These are phyloP conservation scores for Ophiostoma triangulosporum DNA, from an alignment of 2,329 filamentous ascomycete genomes.

Conservation along the genomic window DNA sequence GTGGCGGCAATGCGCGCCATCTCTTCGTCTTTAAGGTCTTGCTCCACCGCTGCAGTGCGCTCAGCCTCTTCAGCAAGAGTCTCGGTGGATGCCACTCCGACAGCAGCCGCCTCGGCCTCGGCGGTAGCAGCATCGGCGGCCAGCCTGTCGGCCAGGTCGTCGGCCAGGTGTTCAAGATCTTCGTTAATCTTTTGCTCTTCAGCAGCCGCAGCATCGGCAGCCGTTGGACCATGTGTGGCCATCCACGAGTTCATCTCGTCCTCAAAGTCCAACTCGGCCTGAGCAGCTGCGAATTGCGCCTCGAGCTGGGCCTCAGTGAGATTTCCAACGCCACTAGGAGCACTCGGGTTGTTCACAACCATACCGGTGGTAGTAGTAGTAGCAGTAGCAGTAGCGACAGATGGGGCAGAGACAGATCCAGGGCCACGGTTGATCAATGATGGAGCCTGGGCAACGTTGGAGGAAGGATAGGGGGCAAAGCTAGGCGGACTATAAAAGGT, in stretches of 20 bases:
- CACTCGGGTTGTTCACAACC: not conserved
- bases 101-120: not conserved
- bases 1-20: conserved; percentile 59
- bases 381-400: no score
- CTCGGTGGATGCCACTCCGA: not conserved
- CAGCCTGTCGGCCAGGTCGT: conserved; percentile 15
- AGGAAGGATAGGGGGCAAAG: not conserved
- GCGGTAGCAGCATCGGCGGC: not conserved
- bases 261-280: conserved; percentile 15
- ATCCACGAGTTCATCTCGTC: conserved; percentile 22
- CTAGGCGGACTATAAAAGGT: not conserved
- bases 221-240: conserved; percentile 18
- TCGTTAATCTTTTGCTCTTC: conserved; percentile 8
- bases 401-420: not conserved
- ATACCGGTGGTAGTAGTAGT: not conserved
- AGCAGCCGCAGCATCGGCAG: conserved; percentile 7
- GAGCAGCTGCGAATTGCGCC: conserved; percentile 11
- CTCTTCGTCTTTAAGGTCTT: conserved; percentile 35
- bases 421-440: not conserved
- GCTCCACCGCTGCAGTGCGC: conserved; percentile 5
- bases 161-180: conserved; percentile 16
- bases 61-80: not conserved
- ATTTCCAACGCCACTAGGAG: conserved; percentile 2
- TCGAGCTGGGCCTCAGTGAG: conserved; percentile 13
- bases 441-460: not conserved